A percentile compares a stretch with the other conserved stretches of the same genome.
Conservation (phyloP, 352 stramenopile species). For the Globisporangium alternatum region DNA sequence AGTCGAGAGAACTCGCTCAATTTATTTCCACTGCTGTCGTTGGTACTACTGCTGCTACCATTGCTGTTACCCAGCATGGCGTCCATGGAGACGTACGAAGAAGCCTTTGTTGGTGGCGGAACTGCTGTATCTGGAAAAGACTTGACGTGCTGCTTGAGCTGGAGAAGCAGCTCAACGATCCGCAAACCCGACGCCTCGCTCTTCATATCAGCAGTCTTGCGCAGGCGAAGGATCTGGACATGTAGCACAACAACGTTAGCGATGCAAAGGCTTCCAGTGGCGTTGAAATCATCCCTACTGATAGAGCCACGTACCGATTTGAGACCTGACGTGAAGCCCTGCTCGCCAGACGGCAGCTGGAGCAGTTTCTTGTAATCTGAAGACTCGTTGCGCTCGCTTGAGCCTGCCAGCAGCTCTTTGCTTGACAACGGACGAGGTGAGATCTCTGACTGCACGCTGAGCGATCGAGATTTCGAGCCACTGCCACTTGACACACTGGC, state of each 20-base stretch:
- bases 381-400: background rate
- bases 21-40: conserved; percentile 10
- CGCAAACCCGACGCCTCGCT: conserved; percentile 8
- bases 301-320: conserved; percentile 28
- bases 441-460: conserved; percentile 1
- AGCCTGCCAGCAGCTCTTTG: background rate
- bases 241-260: background rate
- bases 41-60: conserved; percentile 5
- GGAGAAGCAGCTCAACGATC: conserved; percentile 29
- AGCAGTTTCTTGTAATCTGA: conserved; percentile 11
- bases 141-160: conserved; percentile 35
- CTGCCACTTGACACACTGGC: background rate
- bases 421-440: background rate
- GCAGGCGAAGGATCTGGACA: conserved; percentile 32
- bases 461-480: conserved; percentile 6
- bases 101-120: background rate
- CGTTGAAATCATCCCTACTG: background rate
- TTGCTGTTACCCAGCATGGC: conserved; percentile 35
- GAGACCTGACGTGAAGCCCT: conserved; percentile 20
- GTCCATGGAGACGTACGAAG: conserved; percentile 38
- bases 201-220: conserved; percentile 12
- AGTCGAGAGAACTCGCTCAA: conserved; percentile 25
- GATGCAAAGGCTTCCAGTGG: background rate
- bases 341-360: conserved; percentile 14
- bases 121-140: conserved; percentile 26